phyloP scores from a whole-genome alignment of 2,329 filamentous ascomycete species.

The Calonectria pteridis region DNA sequence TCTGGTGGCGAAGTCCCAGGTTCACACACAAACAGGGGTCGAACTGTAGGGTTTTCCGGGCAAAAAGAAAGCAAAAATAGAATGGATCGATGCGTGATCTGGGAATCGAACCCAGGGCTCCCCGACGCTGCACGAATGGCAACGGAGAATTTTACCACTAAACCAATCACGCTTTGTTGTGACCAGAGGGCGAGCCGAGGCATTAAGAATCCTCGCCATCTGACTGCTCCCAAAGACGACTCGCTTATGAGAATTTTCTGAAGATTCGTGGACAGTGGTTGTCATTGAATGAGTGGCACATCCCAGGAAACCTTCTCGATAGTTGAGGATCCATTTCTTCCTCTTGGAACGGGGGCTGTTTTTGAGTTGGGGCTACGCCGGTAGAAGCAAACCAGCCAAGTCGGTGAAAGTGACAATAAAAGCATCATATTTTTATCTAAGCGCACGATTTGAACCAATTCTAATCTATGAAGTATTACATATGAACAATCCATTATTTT shows the following conservation, averaged over 20 bases:
- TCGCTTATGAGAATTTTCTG: not conserved
- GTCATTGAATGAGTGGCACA: not conserved
- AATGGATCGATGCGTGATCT: conserved; percentile 6
- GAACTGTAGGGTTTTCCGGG: no score
- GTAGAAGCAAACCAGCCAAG: not conserved
- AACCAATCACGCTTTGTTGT: not conserved
- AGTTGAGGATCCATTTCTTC: not conserved
- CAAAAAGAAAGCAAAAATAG: no score
- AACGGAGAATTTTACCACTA: conserved; percentile 7
- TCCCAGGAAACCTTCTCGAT: no score
- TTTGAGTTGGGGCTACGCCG: not conserved
- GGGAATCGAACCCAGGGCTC: conserved; percentile 5
- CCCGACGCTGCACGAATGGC: not conserved
- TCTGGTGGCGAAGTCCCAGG: no score
- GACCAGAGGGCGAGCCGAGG: fast-evolving
- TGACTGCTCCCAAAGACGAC: not conserved
- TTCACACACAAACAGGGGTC: no score
- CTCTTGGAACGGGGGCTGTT: not conserved
- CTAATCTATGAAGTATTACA: not conserved
- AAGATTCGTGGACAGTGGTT: no score
- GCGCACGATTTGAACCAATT: not conserved
- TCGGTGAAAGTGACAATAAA: not conserved
- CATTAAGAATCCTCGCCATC: not conserved
- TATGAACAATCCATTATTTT: not conserved
- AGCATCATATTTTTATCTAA: not conserved